Base-by-base conservation (phyloP, 2,329 filamentous ascomycete species). In the Trichoderma brevicompactum region DNA sequence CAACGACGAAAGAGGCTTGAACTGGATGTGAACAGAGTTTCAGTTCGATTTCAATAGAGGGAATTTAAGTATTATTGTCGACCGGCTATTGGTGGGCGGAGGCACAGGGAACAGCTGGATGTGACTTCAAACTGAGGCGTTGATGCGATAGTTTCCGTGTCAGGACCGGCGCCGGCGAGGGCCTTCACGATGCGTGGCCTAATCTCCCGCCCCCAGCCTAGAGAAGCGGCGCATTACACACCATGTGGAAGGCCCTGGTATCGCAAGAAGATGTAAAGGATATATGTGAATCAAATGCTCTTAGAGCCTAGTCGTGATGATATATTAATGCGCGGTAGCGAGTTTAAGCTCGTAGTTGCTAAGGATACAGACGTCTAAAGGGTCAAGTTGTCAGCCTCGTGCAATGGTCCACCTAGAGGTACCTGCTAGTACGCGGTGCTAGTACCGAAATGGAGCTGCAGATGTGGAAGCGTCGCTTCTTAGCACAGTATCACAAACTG, bases 321-420 rank as follows among this genome's bases (percentile, higher is more conserved):
- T 23, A 28, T 54, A 54, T 46, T 54, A 46, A 7, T 54, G 32
- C 28, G 46, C 13, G 28, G 50, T 17, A 23, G 32, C n/a, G 28
- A 9, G 28, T n/a, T 38, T 17, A 17, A 53, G 48, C n/a, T 59
- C 38, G 56, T 17, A 49, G 56, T 41, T 60, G 44, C 46, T 60
- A 48, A 12, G 34, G 34, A 13, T 53, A 19, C 41, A 17, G 48
- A 52, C 38, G 58, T 62, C 58, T 12, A 34, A 62, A 53, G 58
- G 58, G 58, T 52, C 19, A 58, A 61, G 23, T 19, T 7, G 40
- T 23, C 60, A 64, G 60, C 60, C 60, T 64, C 17, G 60, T 46
- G 60, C 60, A 64, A 64, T 50, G 60, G 50, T 12, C 60, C 60
- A 43, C 28, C 15, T 43, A 40, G 2, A 48, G 15, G 15, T 10